Evolutionary conservation across 495 filamentous ascomycete genomes (phyloP).

Genomic region (Bathelium albidoporum): DNA sequence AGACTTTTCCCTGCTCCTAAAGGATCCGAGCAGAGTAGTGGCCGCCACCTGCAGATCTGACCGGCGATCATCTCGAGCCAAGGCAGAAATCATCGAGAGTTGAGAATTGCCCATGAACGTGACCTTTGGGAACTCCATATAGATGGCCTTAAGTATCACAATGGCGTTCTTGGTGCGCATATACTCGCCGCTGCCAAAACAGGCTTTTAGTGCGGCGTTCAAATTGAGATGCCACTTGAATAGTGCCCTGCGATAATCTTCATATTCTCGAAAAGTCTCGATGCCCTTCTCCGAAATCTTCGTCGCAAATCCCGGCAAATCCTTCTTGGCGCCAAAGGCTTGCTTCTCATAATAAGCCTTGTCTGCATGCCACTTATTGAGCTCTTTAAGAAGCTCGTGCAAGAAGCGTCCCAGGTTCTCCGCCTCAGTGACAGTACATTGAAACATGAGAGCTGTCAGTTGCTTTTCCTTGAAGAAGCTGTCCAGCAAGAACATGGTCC

Average conservation of each 20-base stretch:
- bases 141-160: constrained; percentile 71
- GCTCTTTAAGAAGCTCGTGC: constrained; percentile 63
- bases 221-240: constrained; percentile 85
- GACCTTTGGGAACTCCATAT: constrained; percentile 72
- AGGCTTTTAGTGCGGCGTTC: constrained; percentile 61
- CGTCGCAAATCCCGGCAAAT: constrained; percentile 59
- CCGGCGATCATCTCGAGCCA: constrained; percentile 59
- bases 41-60: constrained; percentile 87
- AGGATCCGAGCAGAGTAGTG: constrained; percentile 68
- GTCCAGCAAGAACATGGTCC: constrained; percentile 73
- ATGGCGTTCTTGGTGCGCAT: constrained; percentile 98
- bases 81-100: constrained; percentile 51
- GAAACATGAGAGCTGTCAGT: constrained; percentile 69
- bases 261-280: constrained; percentile 61
- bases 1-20: constrained; percentile 64
- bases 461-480: constrained; percentile 72
- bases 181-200: constrained; percentile 71
- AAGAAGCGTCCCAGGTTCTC: constrained; percentile 86
- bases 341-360: constrained; percentile 67
- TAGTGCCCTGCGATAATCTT: constrained; percentile 73
- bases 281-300: constrained; percentile 50
- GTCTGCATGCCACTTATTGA: constrained; percentile 74
- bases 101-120: constrained; percentile 77
- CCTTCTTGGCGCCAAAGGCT: constrained; percentile 53
- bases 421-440: constrained; percentile 79